Percentiles rank a stretch among this genome's conserved stretches.
Conservation (phyloP, 345 rosid species). For the Ceriops decandra region DNA sequence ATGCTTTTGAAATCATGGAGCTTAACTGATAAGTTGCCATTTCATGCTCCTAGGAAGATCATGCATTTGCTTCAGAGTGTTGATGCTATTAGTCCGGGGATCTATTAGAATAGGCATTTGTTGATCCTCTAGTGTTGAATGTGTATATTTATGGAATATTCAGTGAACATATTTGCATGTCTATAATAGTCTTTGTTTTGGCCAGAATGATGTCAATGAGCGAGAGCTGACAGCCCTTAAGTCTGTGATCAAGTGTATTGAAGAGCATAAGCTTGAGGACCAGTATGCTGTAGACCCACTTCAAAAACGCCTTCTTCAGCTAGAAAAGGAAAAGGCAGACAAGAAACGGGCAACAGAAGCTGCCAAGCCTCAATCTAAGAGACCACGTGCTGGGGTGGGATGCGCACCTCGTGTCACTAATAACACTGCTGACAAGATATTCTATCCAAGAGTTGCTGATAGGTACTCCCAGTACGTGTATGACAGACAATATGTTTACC, state of each 20-base stretch:
- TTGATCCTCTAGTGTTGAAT: not conserved
- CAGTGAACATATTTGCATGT: not conserved
- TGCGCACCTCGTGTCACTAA: slow-evolving; percentile 55
- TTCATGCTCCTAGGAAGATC: not conserved
- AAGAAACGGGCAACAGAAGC: slow-evolving; percentile 79
- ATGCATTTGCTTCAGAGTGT: not conserved
- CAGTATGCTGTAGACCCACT: slow-evolving; percentile 72
- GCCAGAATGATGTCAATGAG: slow-evolving; percentile 75
- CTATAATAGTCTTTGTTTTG: not conserved
- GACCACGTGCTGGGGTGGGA: slow-evolving; percentile 77
- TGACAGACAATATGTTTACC: slow-evolving; percentile 66
- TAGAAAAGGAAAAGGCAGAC: slow-evolving; percentile 94
- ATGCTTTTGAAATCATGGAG: too few species aligned
- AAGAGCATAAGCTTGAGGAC: slow-evolving; percentile 90
- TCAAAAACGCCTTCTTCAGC: slow-evolving; percentile 62
- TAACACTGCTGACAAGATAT: slow-evolving; percentile 42
- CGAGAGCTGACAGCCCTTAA: slow-evolving; percentile 80
- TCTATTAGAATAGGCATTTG: not conserved
- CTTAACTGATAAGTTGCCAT: too few species aligned
- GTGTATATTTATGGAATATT: not conserved
- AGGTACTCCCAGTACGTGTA: slow-evolving; percentile 77
- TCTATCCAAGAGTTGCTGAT: slow-evolving; percentile 65
- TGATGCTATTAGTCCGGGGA: not conserved
- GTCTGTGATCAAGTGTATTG: slow-evolving; percentile 82
- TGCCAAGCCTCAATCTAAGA: slow-evolving; percentile 85